phyloP scores from a whole-genome alignment of 1,284 basidiomycete species.

The Porodaedalea pini region DNA sequence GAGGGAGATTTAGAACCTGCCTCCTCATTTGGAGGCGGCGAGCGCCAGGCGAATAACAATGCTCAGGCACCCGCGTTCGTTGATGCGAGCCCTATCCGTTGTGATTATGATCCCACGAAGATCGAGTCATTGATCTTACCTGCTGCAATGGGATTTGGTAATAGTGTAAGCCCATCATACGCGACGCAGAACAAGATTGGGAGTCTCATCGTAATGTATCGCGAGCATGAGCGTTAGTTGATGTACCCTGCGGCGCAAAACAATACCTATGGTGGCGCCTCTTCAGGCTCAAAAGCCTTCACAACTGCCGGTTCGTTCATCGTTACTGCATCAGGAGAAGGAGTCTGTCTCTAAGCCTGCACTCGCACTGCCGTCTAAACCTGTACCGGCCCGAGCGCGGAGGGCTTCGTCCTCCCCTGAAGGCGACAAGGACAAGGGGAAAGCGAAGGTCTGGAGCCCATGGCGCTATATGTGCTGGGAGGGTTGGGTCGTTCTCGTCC shows the following conservation, averaged over 20 bases:
- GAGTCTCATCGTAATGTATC: slow-evolving; percentile 76
- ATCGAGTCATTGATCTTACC: slow-evolving; percentile 32
- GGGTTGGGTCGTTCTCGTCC: slow-evolving; percentile 59
- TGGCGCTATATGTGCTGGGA: slow-evolving; percentile 34
- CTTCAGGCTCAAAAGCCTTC: slow-evolving; percentile 24
- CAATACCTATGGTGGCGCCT: background rate
- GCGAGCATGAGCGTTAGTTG: slow-evolving; percentile 56
- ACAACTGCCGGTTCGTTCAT: slow-evolving; percentile 34
- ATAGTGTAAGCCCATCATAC: slow-evolving; percentile 25
- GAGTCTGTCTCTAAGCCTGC: background rate
- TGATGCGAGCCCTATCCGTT: background rate
- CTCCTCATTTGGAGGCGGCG: background rate
- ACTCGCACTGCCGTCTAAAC: slow-evolving; percentile 21
- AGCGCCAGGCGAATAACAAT: too few relatives aligned
- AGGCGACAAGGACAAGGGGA: slow-evolving; percentile 27
- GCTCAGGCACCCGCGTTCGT: slow-evolving; percentile 20
- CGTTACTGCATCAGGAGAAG: slow-evolving; percentile 23
- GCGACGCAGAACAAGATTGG: slow-evolving; percentile 57
- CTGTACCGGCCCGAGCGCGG: slow-evolving; percentile 19
- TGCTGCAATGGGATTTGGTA: slow-evolving; percentile 5
- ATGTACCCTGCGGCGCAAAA: slow-evolving; percentile 9
- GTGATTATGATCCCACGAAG: slow-evolving; percentile 23
- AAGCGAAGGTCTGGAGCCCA: slow-evolving; percentile 21
- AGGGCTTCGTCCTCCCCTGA: slow-evolving; percentile 18
- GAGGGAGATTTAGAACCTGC: slow-evolving; percentile 18